These are phyloP conservation scores for Cutaneotrichosporon daszewskae DNA, from an alignment of 1,284 basidiomycete genomes.

Conservation along the genomic window DNA sequence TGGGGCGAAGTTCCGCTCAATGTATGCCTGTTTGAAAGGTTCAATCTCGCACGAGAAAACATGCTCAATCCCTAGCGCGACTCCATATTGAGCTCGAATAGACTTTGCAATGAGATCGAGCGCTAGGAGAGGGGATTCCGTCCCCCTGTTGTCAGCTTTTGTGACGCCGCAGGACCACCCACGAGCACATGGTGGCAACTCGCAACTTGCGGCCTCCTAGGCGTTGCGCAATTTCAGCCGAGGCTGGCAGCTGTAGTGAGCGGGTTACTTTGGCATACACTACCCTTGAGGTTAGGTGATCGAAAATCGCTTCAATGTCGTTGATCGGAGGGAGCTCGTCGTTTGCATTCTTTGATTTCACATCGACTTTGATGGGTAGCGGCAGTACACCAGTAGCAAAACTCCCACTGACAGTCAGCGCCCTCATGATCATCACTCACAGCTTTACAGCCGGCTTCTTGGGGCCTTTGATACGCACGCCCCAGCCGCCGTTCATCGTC, in stretches of 20 bases:
- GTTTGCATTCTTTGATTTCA: conserved; percentile 24
- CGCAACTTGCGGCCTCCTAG: conserved; percentile 77
- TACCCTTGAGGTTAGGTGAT: conserved; percentile 56
- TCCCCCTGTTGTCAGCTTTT: conserved; percentile 60
- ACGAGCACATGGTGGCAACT: conserved; percentile 87
- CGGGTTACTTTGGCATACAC: neutral
- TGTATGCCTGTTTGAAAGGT: conserved; percentile 97
- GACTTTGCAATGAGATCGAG: conserved; percentile 73
- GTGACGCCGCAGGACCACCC: conserved; percentile 9
- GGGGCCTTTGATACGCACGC: conserved; percentile 18
- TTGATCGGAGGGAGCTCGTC: conserved; percentile 66
- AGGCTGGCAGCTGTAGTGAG: conserved; percentile 23
- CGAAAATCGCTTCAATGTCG: conserved; percentile 76
- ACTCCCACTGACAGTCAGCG: conserved; percentile 13
- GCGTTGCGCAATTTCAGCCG: conserved; percentile 42
- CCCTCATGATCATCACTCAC: conserved; percentile 13
- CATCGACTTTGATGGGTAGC: conserved; percentile 18
- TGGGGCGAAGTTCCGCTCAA: conserved; percentile 79
- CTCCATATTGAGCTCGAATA: conserved; percentile 62
- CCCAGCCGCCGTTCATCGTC: conserved; percentile 30
- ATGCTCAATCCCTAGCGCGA: conserved; percentile 72
- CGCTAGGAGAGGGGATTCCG: conserved; percentile 87
- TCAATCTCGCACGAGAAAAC: conserved; percentile 98
- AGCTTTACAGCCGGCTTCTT: conserved; percentile 30
- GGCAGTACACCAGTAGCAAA: conserved; percentile 28